Base-by-base conservation (phyloP, 345 rosid genomes). In the Diplotaxis tenuifolia region DNA sequence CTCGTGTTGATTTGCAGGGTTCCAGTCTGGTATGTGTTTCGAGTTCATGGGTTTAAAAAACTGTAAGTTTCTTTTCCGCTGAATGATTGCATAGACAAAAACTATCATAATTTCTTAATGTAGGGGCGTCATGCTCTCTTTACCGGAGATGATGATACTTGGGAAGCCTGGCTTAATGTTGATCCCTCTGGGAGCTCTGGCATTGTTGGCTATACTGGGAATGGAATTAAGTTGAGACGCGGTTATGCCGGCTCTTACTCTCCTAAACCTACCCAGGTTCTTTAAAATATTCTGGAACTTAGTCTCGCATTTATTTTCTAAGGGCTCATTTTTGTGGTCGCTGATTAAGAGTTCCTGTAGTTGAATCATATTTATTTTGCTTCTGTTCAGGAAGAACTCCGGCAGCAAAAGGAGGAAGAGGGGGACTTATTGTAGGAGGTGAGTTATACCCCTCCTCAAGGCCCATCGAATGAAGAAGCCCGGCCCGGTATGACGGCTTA, bases 151-250 rank as follows among this genome's bases (percentile, higher is more conserved):
- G 97, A 92, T 80, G 79, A 87, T 66, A 92, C 96, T 22, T 95
- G 99, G 99, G 97, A 95, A 79, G 96, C 97, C 38, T 92, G 93
- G 96, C 87, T 95, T 56, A 89, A 81, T 77, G 88, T 84, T 75
- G 96, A 92, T 75, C 84, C 89, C 21, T 85, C 91, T 75, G 90
- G 97, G 15, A 83, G 90, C 80, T 80, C 92, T 52, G 75, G 90
- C 73, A 68, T 88, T 62, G 70, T 92, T 73, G 82, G 84, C 64
- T 83, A 90, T 55, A 65, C 86, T 62, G 89, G 96, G 69, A 87
- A 74, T 79, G 96, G 90, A 73, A 79, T 89, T 61, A 88, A 90
- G 87, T 81, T 95, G 75, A 86, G 99, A 78, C 96, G 99, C 80
- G 99, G 98, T 68, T 95, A 85, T 81, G 80, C 96, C 14, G 80